phyloP scores from a whole-genome alignment of 345 rosid species.

The Carallia pectinifolia region DNA sequence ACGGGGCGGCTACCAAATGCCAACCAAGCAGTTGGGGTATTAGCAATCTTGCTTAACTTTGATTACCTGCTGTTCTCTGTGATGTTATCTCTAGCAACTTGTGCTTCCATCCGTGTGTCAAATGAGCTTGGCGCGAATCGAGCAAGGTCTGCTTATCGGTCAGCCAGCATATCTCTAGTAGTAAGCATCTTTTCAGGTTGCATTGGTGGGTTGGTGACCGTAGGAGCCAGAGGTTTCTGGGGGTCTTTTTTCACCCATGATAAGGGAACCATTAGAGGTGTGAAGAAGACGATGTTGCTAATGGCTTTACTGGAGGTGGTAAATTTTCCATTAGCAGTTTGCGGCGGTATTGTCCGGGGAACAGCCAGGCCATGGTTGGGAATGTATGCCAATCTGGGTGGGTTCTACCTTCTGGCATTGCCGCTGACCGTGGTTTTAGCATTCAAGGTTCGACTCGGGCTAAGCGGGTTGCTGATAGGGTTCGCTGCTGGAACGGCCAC shows the following conservation, averaged over 20 bases:
- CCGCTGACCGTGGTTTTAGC: constrained; percentile 61
- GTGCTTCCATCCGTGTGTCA: constrained; percentile 75
- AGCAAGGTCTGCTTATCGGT: constrained; percentile 45
- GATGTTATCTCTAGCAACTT: constrained; percentile 72
- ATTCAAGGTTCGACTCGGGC: constrained; percentile 56
- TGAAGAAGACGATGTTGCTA: constrained; percentile 63
- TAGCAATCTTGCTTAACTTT: constrained; percentile 74
- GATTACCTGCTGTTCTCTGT: constrained; percentile 80
- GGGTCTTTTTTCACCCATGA: constrained; percentile 63
- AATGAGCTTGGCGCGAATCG: constrained; percentile 85
- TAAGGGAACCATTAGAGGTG: constrained; percentile 44
- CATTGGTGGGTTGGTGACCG: constrained; percentile 49
- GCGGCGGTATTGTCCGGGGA: constrained; percentile 76
- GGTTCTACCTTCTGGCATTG: constrained; percentile 75
- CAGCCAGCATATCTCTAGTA: constrained; percentile 50
- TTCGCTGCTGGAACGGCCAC: constrained; percentile 50
- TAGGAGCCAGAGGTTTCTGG: constrained; percentile 68
- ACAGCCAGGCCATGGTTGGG: constrained; percentile 74
- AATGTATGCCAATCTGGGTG: constrained; percentile 68
- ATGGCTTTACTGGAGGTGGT: constrained; percentile 68
- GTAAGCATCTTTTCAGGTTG: constrained; percentile 46
- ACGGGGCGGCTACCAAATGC: constrained; percentile 67
- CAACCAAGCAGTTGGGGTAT: constrained; percentile 52
- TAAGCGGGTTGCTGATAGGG: constrained; percentile 65
- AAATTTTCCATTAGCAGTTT: constrained; percentile 72